These are phyloP conservation scores for Drechmeria coniospora DNA, from an alignment of 2,329 filamentous ascomycete species.

Conservation along the genomic window DNA sequence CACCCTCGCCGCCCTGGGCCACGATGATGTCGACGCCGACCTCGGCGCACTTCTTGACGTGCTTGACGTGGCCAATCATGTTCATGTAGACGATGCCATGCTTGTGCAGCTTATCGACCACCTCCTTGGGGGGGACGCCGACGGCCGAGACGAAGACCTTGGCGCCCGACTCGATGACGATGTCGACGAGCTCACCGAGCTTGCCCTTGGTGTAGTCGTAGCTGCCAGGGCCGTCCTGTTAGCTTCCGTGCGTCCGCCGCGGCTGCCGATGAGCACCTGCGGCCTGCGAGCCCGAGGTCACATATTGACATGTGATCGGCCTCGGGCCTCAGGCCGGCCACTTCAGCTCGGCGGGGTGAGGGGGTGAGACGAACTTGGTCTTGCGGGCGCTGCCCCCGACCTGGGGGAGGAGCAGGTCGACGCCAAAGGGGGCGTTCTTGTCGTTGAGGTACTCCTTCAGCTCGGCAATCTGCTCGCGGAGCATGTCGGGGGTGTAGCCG, in stretches of 20 bases:
- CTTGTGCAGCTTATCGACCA: constrained; percentile 82
- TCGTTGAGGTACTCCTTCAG: constrained; percentile 76
- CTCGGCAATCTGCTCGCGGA: constrained; percentile 86
- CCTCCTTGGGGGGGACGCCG: constrained; percentile 74
- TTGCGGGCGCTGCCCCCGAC: constrained; percentile 88
- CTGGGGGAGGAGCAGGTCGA: constrained; percentile 85
- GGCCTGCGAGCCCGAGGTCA: neutral
- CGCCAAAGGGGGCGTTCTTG: constrained; percentile 90
- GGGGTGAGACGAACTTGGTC: constrained; percentile 50
- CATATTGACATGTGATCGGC: constrained; percentile 4
- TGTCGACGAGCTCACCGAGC: constrained; percentile 75
- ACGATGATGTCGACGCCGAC: constrained; percentile 92
- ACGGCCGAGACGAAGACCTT: constrained; percentile 95
- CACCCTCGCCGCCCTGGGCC: constrained; percentile 94
- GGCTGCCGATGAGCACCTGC: too few relatives aligned
- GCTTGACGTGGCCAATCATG: constrained; percentile 99
- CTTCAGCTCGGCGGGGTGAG: neutral
- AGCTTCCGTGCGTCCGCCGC: too few relatives aligned
- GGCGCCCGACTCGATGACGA: constrained; percentile 82
- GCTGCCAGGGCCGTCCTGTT: constrained; percentile 30
- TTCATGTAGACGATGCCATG: constrained; percentile 94
- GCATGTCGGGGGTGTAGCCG: constrained; percentile 94
- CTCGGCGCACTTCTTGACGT: constrained; percentile 90
- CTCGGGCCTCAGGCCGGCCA: neutral
- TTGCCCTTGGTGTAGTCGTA: constrained; percentile 99